Base-by-base conservation (phyloP, 2,329 filamentous ascomycete genomes). In the Ceratocystis huliohia region DNA sequence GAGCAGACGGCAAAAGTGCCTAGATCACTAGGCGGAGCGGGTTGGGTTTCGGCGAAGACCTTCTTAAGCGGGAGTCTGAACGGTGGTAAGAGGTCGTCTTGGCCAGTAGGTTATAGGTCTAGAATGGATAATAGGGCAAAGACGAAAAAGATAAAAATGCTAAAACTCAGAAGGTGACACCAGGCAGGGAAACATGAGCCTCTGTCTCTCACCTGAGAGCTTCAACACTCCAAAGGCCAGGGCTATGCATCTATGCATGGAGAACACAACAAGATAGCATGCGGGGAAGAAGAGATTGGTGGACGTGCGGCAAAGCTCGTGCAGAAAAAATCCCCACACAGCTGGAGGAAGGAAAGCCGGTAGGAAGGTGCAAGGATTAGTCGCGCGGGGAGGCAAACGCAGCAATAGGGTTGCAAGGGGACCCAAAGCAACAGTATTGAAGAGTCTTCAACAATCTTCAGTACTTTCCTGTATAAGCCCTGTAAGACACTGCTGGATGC, bases 241-340 rank as follows among this genome's bases (percentile, higher is more conserved):
- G 17, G 17, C 5, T 37, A 7, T n/a, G 25, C 22, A 56, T 15
- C 20, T 56, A n/a, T 53, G 33, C 56, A 13, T n/a, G 28, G 20
- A 59, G 13, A 59, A 59, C 56, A 59, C 56, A 59, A 59, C 56
- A 59, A 59, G 28, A 37, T 28, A 20, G 5, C 28, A 33, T 59
- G 56, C 30, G 56, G 56, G 56, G 56, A 37, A 59, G 56, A 57
- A 28, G 28, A 2, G 28, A 2, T 33, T 53, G 48, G 48, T 25
- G n/a, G 10, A 22, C 48, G 48, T 20, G 46, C 46, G 25, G 53
- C 53, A 30, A 28, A 33, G 20, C 53, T 15, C 22, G 7, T 22
- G 13, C 46, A 48, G 46, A n/a, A 48, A 20, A 48, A 48, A 22
- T 22, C 46, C 20, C 46, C 46, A 48, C 46, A 22, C 15, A 22